phyloP scores from a whole-genome alignment of 805 yeast genomes.

The Diddensiella santjacobensis region DNA sequence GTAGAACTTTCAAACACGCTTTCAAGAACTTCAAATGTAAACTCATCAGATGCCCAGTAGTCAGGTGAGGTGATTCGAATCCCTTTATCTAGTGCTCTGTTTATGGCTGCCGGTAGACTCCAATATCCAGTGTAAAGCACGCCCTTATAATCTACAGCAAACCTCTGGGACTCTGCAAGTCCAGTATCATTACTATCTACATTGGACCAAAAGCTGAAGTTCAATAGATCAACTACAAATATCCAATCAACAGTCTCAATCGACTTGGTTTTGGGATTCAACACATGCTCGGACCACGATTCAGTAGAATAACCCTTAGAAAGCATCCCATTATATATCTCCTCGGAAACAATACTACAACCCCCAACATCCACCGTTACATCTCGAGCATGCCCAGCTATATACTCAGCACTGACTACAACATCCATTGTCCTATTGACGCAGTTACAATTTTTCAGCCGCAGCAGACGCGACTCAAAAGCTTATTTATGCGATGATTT shows the following conservation, averaged over 20 bases:
- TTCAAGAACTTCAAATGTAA: slow-evolving; percentile 24
- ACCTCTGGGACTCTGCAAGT: slow-evolving; percentile 29
- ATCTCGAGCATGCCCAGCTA: slow-evolving; percentile 27
- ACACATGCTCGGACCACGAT: slow-evolving; percentile 37
- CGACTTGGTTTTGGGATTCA: slow-evolving; percentile 31
- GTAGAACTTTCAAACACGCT: slow-evolving; percentile 34
- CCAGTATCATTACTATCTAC: slow-evolving; percentile 33
- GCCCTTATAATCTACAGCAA: slow-evolving; percentile 34
- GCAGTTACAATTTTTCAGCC: too few species aligned
- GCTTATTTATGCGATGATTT: too few species aligned
- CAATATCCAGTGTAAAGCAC: slow-evolving; percentile 41
- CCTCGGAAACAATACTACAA: slow-evolving; percentile 33
- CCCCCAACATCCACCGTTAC: slow-evolving; percentile 29
- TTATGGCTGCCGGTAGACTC: slow-evolving; percentile 42
- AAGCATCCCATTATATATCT: slow-evolving; percentile 29
- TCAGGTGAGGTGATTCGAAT: slow-evolving; percentile 37
- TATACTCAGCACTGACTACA: slow-evolving; percentile 28
- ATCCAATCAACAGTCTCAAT: slow-evolving; percentile 36
- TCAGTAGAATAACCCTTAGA: slow-evolving; percentile 30
- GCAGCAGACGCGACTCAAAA: too few species aligned
- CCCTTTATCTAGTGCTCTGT: slow-evolving; percentile 40
- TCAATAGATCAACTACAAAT: slow-evolving; percentile 40
- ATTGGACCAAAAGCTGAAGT: slow-evolving; percentile 44
- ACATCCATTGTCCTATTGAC: slow-evolving; percentile 22
- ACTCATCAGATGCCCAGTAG: slow-evolving; percentile 33